Evolutionary conservation across 164 flowering plant genomes (phyloP), one percentile per base, ranked within the genome.

Genomic region (Hamamelis virginiana): DNA sequence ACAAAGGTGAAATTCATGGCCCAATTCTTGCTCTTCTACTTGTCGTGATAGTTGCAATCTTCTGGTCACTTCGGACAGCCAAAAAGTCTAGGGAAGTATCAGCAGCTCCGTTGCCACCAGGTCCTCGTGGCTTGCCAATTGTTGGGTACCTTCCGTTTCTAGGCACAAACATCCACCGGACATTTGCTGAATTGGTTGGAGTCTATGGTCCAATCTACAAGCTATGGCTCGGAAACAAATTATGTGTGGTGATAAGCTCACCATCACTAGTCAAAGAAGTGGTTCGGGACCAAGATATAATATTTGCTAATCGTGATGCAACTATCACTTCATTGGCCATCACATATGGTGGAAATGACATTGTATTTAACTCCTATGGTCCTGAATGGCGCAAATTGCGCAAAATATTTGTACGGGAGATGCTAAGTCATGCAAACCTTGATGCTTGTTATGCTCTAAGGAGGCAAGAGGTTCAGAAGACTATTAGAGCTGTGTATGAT

Each of bases 181-280:
- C 22, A 3, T 55, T 73, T 10, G n/a, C 61, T 8, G 41, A 68
- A 8, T 18, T 73, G 28, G 62, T 68, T 16, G 8, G 4, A 0
- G 4, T 27, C 62, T 63, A 73, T 21, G 76, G 76, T 47, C 76
- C 76, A 8, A 74, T 81, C 51, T 53, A 71, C 46, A 69, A 65
- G 22, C 50, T 81, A 16, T 46, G 65, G 58, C 71, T 78, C 1
- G 84, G 80, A 1, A 47, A 1, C 65, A 74, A 72, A 58, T 55
- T 74, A 4, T 67, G 71, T 38, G 62, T 81, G 0, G 82, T 81
- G 0, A 14, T 76, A 18, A 67, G 66, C 64, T 74, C 80, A 8
- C 67, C 84, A 2, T 6, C 62, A 3, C 25, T 72, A 0, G 81
- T 69, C 3, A 67, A 67, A 27, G 75, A 81, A 55, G 60, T 78